Percentiles rank a stretch among this genome's conserved stretches.
phyloP scores from a whole-genome alignment of 2,329 filamentous ascomycete genomes.

The Raffaelea ambrosiae region DNA sequence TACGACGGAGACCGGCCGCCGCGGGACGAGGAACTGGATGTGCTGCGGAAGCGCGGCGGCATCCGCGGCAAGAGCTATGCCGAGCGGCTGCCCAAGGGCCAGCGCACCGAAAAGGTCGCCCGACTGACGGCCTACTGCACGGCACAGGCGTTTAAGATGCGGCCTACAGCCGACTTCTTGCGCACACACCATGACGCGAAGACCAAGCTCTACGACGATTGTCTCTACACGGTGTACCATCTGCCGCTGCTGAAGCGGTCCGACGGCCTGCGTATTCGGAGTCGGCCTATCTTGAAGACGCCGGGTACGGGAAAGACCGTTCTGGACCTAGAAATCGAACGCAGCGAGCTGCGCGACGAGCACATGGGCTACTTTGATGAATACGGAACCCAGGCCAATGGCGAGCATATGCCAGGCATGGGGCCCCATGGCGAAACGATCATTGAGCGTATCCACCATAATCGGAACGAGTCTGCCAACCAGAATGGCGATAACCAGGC shows the following conservation, averaged over 20 bases:
- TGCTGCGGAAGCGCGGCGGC: conserved; percentile 52
- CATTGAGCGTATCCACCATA: neutral
- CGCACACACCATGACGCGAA: conserved; percentile 80
- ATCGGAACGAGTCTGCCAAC: neutral
- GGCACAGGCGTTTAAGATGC: conserved; percentile 85
- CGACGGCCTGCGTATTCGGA: conserved; percentile 81
- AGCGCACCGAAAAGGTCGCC: conserved; percentile 78
- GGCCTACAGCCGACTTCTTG: conserved; percentile 79
- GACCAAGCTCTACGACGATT: conserved; percentile 97
- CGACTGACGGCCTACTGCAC: conserved; percentile 94
- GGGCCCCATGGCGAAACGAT: neutral
- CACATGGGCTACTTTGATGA: conserved; percentile 84
- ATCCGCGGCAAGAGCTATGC: conserved; percentile 80
- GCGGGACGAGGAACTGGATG: conserved; percentile 58
- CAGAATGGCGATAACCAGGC: neutral
- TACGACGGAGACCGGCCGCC: conserved; percentile 40
- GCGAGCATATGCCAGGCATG: conserved; percentile 17
- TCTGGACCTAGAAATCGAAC: conserved; percentile 89
- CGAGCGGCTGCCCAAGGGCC: conserved; percentile 80
- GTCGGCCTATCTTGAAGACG: conserved; percentile 84
- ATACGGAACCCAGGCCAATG: conserved; percentile 26
- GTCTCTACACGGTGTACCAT: conserved; percentile 91
- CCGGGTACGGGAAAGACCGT: conserved; percentile 84
- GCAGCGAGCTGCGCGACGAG: conserved; percentile 81
- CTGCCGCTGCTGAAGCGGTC: conserved; percentile 76